A percentile compares a stretch with the other conserved stretches of the same genome.
phyloP scores from a whole-genome alignment of 2,329 filamentous ascomycete genomes.

The Fusarium sacchari region DNA sequence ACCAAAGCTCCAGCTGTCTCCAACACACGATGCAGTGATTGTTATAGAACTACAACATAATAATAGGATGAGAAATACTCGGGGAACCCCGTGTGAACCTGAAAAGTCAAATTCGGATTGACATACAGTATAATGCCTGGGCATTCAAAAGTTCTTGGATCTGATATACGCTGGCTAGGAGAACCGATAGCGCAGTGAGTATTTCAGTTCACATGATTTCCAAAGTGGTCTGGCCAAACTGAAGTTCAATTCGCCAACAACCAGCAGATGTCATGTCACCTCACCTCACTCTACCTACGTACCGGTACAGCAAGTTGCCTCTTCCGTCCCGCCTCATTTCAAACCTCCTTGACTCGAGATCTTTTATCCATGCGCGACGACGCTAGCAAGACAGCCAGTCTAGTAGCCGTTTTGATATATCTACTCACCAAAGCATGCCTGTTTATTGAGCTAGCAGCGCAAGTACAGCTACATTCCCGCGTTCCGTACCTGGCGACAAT shows the following conservation, averaged over 20 bases:
- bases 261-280: constrained; percentile 31
- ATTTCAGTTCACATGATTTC: constrained; percentile 28
- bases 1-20: constrained; percentile 32
- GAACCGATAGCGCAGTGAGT: not conserved
- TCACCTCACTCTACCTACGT: constrained; percentile 27
- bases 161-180: not conserved
- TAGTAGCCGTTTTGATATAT: not conserved
- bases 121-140: too few relatives aligned
- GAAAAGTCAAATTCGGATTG: not conserved
- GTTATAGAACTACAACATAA: not conserved
- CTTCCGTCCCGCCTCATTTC: constrained; percentile 26
- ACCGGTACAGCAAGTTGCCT: constrained; percentile 8
- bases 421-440: not conserved
- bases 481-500: not conserved
- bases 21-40: not conserved
- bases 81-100: not conserved
- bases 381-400: not conserved
- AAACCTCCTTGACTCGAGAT: constrained; percentile 11
- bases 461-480: not conserved
- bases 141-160: not conserved
- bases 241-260: constrained; percentile 24
- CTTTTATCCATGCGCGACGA: not conserved
- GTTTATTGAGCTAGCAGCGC: not conserved
- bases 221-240: constrained; percentile 28
- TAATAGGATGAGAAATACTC: not conserved